Base-by-base conservation (phyloP, 2,329 filamentous ascomycete species). In the Sarocladium strictum region DNA sequence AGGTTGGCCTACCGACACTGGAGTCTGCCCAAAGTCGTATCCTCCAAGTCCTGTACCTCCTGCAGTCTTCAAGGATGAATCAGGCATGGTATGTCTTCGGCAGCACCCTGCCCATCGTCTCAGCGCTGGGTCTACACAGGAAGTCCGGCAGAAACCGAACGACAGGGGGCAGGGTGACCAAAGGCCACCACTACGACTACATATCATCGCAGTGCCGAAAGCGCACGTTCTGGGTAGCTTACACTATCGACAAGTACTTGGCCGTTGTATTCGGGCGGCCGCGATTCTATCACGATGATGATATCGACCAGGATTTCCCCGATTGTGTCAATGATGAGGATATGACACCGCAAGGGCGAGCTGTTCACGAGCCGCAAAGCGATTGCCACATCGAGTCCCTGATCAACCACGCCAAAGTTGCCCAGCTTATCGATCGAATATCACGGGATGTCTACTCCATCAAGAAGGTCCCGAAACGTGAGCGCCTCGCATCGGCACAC, bases 241-340 rank as follows among this genome's bases (percentile, higher is more conserved):
- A 85, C 61, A 79, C 76, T 2, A 68, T 85, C 6, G 82, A 85
- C 62, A 81, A 81, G 54, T 85, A 85, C 58, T 69, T 86, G 3
- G 77, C 80, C 26, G 79, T 83, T n/a, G 80, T 83, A 49, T 76
- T 85, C 27, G 83, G 83, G 0, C 70, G 83, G 12, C 82, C 83
- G 1, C 68, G 79, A 11, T 72, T 81, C 12, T 78, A 84, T 40
- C 81, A 83, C 56, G 80, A 85, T 53, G 80, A 84, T 50, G 81
- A 85, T 55, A 80, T 84, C 37, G 81, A 85, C 56, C 81, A 85
- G 59, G 74, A 78, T 14, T 72, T 79, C 24, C 81, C 81, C 0
- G 71, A 72, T n/a, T 58, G 69, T 3, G 71, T 81, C 35, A 80
- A 81, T 56, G 80, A 84, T 55, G 76, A 80, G 45, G 75, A 83